phyloP scores from a whole-genome alignment of 2,329 filamentous ascomycete species.

The Cladosporium sp. region DNA sequence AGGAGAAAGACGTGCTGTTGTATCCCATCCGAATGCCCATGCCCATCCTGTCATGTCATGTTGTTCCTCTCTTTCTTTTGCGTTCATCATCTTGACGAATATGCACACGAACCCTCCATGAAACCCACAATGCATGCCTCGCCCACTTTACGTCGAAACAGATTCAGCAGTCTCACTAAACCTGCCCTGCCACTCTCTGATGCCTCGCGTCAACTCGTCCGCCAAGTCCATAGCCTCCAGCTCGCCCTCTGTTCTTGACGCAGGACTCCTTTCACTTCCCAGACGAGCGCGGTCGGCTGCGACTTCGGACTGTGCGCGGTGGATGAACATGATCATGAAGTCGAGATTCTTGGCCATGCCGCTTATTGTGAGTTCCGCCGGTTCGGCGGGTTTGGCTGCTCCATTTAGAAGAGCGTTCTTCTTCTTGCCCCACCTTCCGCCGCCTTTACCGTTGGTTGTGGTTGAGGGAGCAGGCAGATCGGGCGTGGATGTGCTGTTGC shows the following conservation, averaged over 20 bases:
- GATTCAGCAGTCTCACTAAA: neutral
- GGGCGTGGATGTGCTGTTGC: constrained; percentile 6
- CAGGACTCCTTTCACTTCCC: constrained; percentile 25
- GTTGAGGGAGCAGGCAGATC: neutral
- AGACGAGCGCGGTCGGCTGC: constrained; percentile 55
- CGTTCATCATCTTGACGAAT: neutral
- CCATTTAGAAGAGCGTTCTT: constrained; percentile 24
- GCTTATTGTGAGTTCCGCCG: constrained; percentile 63
- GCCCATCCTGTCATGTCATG: too few species aligned
- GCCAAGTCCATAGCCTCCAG: constrained; percentile 8
- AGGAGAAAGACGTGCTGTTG: too few species aligned
- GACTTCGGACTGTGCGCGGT: constrained; percentile 81
- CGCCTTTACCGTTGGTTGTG: constrained; percentile 5
- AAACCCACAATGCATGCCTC: neutral
- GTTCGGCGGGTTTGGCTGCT: constrained; percentile 51
- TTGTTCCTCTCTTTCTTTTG: too few species aligned
- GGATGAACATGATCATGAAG: constrained; percentile 84
- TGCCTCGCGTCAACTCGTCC: constrained; percentile 1
- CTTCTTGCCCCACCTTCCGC: constrained; percentile 19
- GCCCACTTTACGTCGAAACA: neutral
- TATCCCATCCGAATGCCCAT: too few species aligned
- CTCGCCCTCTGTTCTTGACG: neutral
- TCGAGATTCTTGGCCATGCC: constrained; percentile 61
- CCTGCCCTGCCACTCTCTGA: constrained; percentile 11
- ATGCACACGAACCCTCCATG: neutral